phyloP scores from a whole-genome alignment of 768 basidiomycete genomes.

The Strobilomyces dryophilus region DNA sequence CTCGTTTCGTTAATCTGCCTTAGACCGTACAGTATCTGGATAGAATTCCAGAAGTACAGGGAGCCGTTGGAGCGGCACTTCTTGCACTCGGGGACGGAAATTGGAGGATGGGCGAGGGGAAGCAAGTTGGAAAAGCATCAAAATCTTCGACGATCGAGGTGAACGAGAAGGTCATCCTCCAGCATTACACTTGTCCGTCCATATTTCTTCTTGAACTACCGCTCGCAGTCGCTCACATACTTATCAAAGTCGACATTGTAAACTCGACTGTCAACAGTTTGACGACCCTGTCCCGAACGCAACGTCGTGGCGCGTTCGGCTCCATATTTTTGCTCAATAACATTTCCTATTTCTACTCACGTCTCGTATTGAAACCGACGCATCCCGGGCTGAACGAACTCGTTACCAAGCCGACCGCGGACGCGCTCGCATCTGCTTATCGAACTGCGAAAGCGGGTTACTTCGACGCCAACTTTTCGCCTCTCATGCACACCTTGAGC shows the following conservation, averaged over 20 bases:
- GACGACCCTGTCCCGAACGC: slow-evolving; percentile 56
- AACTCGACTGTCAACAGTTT: slow-evolving; percentile 58
- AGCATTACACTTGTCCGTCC: slow-evolving; percentile 70
- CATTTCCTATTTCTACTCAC: slow-evolving; percentile 60
- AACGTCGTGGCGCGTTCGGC: slow-evolving; percentile 59
- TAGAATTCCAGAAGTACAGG: slow-evolving; percentile 63
- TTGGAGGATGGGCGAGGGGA: slow-evolving; percentile 89
- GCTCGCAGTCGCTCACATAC: neutral
- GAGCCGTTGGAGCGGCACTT: slow-evolving; percentile 62
- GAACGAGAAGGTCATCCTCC: slow-evolving; percentile 58
- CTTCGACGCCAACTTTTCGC: slow-evolving; percentile 79
- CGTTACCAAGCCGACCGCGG: slow-evolving; percentile 58
- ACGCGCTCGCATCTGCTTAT: slow-evolving; percentile 63
- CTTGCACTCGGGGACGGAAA: slow-evolving; percentile 79
- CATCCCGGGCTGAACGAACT: slow-evolving; percentile 45
- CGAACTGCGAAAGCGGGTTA: slow-evolving; percentile 81
- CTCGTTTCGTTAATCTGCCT: neutral
- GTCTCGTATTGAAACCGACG: slow-evolving; percentile 50
- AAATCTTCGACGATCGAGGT: slow-evolving; percentile 41
- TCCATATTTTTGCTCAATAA: slow-evolving; percentile 83
- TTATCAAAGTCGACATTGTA: slow-evolving; percentile 66
- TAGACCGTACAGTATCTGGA: slow-evolving; percentile 70
- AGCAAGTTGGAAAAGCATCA: slow-evolving; percentile 50
- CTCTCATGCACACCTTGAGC: slow-evolving; percentile 61
- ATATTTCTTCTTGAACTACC: neutral